Evolutionary conservation across 164 flowering plant genomes (phyloP).

Genomic region (Magnolia officinalis): DNA sequence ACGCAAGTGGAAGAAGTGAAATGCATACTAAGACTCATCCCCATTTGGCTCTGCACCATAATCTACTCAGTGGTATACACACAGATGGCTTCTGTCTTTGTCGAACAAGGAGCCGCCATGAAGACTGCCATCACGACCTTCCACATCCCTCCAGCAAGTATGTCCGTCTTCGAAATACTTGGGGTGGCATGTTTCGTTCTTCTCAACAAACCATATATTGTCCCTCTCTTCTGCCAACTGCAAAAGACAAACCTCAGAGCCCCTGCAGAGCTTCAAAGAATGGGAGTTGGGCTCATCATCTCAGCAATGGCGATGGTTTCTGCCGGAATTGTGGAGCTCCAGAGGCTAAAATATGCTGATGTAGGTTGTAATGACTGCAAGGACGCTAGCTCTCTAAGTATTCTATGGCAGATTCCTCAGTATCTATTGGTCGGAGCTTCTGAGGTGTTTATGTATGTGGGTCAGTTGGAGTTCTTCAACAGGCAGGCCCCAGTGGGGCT

Average conservation of each 20-base stretch:
- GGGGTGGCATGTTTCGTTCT: conserved; percentile 75
- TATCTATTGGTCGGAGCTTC: conserved; percentile 77
- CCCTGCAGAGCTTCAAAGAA: conserved; percentile 76
- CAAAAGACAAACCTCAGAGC: conserved; percentile 41
- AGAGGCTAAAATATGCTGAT: conserved; percentile 57
- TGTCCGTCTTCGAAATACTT: conserved; percentile 86
- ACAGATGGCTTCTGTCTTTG: conserved; percentile 92
- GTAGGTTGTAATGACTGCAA: conserved; percentile 50
- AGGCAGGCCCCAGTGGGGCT: conserved; percentile 82
- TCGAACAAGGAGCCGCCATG: conserved; percentile 95
- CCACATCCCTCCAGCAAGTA: conserved; percentile 75
- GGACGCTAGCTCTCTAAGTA: conserved; percentile 72
- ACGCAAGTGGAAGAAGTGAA: conserved; percentile 92
- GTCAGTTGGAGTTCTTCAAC: conserved; percentile 87
- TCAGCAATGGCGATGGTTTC: conserved; percentile 77
- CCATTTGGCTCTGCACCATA: conserved; percentile 89
- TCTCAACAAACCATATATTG: conserved; percentile 56
- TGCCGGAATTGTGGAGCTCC: conserved; percentile 70
- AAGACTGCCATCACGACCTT: conserved; percentile 49
- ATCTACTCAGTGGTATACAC: conserved; percentile 85
- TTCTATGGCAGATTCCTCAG: conserved; percentile 91
- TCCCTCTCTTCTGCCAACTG: conserved; percentile 47
- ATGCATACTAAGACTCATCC: conserved; percentile 76
- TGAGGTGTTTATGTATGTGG: conserved; percentile 74
- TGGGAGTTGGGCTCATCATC: conserved; percentile 85